These are phyloP conservation scores for Neurospora sp. DNA, from an alignment of 495 filamentous ascomycete genomes.

Conservation along the genomic window DNA sequence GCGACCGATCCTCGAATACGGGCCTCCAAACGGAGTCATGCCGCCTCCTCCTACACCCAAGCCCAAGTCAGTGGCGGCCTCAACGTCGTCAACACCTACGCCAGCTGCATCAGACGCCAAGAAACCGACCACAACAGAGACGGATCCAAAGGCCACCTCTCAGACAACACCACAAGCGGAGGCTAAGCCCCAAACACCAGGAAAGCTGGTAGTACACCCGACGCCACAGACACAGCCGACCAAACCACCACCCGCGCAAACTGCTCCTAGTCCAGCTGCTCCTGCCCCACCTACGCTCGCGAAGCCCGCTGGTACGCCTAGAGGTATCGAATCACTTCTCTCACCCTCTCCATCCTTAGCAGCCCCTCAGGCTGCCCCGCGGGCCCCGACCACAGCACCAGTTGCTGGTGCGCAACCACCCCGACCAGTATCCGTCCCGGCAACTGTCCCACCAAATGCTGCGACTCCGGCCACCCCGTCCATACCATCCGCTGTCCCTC, in stretches of 20 bases:
- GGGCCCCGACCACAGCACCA: constrained; percentile 1
- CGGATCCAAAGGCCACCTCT: constrained; percentile 11
- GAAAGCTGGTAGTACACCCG: background rate
- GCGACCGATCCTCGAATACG: constrained; percentile 62
- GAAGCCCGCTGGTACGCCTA: constrained; percentile 16
- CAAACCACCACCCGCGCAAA: constrained; percentile 16
- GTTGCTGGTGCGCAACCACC: background rate
- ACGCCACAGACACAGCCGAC: constrained; percentile 10
- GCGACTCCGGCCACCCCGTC: background rate
- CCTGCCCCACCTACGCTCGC: constrained; percentile 20
- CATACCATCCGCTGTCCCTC: constrained; percentile 1
- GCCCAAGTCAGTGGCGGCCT: constrained; percentile 12
- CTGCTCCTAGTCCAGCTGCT: constrained; percentile 19
- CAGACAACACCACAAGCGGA: constrained; percentile 2
- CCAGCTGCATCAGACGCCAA: constrained; percentile 8
- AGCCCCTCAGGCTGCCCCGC: background rate
- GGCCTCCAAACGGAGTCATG: constrained; percentile 49
- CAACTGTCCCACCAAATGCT: background rate
- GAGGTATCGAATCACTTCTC: constrained; percentile 23
- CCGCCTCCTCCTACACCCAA: constrained; percentile 42
- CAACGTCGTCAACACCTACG: constrained; percentile 8
- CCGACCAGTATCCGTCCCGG: background rate
- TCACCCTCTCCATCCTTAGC: constrained; percentile 5
- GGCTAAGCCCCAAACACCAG: constrained; percentile 2
- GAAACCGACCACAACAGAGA: constrained; percentile 6